Base-by-base conservation (phyloP, 257 asterid genomes). In the Rubia yunnanensis region DNA sequence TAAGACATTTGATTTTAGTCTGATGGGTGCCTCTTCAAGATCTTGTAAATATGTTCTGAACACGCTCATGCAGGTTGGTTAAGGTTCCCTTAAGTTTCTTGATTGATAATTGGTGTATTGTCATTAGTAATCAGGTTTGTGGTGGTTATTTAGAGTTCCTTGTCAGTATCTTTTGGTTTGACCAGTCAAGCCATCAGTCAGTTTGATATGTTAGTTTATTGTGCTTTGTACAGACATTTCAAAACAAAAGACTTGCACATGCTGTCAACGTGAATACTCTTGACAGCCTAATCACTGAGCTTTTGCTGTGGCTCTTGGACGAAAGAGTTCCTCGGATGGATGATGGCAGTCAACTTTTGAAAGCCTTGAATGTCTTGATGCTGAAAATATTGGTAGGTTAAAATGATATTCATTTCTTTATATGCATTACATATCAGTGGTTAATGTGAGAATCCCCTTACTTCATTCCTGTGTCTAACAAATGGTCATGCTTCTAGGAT, bases 271-370 rank as follows among this genome's bases (percentile, higher is more conserved):
- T 85, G 81, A 81, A 91, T 80, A 94, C 99, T 26, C 84, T 94
- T 68, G 88, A 88, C 76, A 79, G 84, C 74, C 92, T 94, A 73
- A 91, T 94, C 68, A 94, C 95, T n/a, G 98, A 94, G 72, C 94
- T 94, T 67, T 81, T 94, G 78, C 92, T 94, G 60, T 88, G 99
- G 99, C 99, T 94, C 74, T 85, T 94, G 84, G 99, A 94, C 73
- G 98, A 94, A 70, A 85, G 99, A 81, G 99, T 94, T 71, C 99
- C 95, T 1, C 83, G 76, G 74, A 90, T 94, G 99, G 99, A 94
- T 80, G 99, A 94, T 70, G 99, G 99, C 78, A 88, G 96, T 78
- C 99, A 94, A 76, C 98, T 94, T 73, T 72, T 91, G 82, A 86
- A 88, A 80, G 99, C 99, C 69, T 74, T 94, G 85, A 94, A 94